Percentiles rank a stretch among this genome's conserved stretches.
phyloP scores from a whole-genome alignment of 305 asterid species.

The Plantago coronopus region DNA sequence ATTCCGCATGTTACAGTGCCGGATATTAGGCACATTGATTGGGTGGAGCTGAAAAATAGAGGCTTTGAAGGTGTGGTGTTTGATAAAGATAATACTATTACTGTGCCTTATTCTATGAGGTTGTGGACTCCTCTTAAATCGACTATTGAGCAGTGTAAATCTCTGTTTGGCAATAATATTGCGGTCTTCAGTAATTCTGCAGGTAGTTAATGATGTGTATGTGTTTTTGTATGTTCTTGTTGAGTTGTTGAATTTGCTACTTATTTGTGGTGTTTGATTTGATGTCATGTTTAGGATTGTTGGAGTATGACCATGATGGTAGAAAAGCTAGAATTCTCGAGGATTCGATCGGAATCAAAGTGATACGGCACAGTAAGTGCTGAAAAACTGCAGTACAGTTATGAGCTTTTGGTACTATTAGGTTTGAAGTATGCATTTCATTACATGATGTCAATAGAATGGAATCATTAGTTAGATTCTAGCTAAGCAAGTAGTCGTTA shows the following conservation, averaged over 20 bases:
- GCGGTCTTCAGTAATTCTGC: slow-evolving; percentile 94
- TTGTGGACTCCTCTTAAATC: slow-evolving; percentile 80
- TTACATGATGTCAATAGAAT: neutral
- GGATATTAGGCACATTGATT: slow-evolving; percentile 74
- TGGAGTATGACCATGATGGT: slow-evolving; percentile 85
- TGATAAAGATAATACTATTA: slow-evolving; percentile 91
- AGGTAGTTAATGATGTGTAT: slow-evolving; percentile 37
- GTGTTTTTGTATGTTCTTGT: slow-evolving; percentile 1
- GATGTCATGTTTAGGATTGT: slow-evolving; percentile 48
- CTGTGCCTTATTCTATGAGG: slow-evolving; percentile 81
- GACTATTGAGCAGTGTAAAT: slow-evolving; percentile 68
- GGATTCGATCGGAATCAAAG: slow-evolving; percentile 76
- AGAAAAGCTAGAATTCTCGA: slow-evolving; percentile 71
- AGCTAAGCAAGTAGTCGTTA: slow-evolving; percentile 15
- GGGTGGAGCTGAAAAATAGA: slow-evolving; percentile 68
- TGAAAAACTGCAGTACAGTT: too few relatives aligned
- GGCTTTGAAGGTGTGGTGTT: slow-evolving; percentile 94
- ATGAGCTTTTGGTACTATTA: slow-evolving; percentile 1
- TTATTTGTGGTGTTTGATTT: slow-evolving; percentile 8
- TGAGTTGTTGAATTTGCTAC: neutral
- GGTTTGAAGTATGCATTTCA: slow-evolving; percentile 7
- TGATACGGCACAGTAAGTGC: slow-evolving; percentile 67
- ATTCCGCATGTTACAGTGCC: slow-evolving; percentile 72
- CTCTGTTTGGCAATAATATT: slow-evolving; percentile 67
- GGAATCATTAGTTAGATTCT: slow-evolving; percentile 5